Evolutionary conservation across 2,329 filamentous ascomycete species (phyloP), one percentile per base, ranked within the genome.

Genomic region (Pestalotiopsis fici): DNA sequence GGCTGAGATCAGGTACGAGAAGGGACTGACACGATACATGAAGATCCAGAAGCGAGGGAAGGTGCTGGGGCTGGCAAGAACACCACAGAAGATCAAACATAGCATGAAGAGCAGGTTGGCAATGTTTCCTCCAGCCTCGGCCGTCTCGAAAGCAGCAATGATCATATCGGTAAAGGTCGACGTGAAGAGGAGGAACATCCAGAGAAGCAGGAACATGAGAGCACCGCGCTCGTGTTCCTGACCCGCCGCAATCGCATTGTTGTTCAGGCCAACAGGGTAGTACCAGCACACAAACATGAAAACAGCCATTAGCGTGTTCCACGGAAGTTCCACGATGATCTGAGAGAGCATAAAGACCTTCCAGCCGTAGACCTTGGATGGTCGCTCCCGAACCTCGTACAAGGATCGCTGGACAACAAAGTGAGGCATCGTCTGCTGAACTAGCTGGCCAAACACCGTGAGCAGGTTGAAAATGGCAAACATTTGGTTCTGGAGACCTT

Each of bases 361-460:
- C 93, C 93, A 97, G 55, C 88, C 89, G 79, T 97, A 97, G 0
- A 92, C 88, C 81, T 94, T 94, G 62, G 90, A 92, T 0, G 91
- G 92, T 2, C 92, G 88, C 80, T 96, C 93, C 43, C 93, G 92
- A 28, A 91, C 91, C 79, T 96, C 93, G 78, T 95, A 96, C 0
- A 96, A 82, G 4, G 89, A 87, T 59, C 93, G 90, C 73, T 95
- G 92, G 28, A 90, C 89, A 70, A 94, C 90, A 71, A 97, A 94
- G 71, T 93, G 90, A 1, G 93, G 93, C 90, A 95, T 94, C 43
- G 91, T 90, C 74, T 93, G 91, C 75, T 93, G 90, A 2, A 90
- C 87, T 27, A 94, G 83, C 72, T 92, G 90, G 70, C 91, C 91
- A 75, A 96, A 96, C 76, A 96, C 89, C 59, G 90, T 95, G 67